Evolutionary conservation across 2,329 filamentous ascomycete genomes (phyloP).

Genomic region (Talaromyces albobiverticillius): DNA sequence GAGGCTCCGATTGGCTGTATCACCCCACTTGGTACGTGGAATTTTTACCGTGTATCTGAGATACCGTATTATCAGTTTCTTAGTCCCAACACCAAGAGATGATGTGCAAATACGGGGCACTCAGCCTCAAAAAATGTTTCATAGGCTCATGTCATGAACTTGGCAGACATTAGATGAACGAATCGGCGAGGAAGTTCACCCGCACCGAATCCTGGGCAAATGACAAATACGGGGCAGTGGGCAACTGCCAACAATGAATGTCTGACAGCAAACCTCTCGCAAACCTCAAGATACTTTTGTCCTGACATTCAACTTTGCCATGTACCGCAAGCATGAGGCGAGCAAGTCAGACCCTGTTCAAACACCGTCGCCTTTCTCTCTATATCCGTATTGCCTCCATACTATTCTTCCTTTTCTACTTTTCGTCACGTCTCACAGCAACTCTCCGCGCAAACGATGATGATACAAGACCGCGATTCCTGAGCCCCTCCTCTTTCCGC

Average conservation of each 20-base stretch:
- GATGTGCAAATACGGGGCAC: no score
- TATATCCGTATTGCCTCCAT: background rate
- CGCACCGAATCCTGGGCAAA: background rate
- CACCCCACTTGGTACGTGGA: no score
- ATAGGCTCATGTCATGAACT: no score
- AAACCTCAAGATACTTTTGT: background rate
- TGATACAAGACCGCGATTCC: constrained; percentile 23
- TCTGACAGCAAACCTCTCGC: background rate
- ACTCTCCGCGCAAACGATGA: constrained; percentile 3
- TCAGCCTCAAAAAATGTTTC: background rate
- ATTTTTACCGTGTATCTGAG: background rate
- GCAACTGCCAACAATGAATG: background rate
- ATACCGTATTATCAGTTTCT: background rate
- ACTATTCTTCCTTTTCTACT: background rate
- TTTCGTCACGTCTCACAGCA: background rate
- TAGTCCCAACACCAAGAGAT: background rate
- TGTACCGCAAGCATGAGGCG: background rate
- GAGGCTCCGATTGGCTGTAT: no score
- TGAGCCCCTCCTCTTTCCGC: constrained; percentile 29
- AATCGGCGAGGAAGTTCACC: background rate
- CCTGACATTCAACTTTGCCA: background rate
- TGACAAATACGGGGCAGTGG: no score
- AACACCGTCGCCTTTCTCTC: background rate
- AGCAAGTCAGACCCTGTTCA: background rate
- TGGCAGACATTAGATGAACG: no score